A percentile compares a stretch with the other conserved stretches of the same genome.
Evolutionary conservation across 257 asterid species (phyloP).

Genomic region (Primulina tabacum): DNA sequence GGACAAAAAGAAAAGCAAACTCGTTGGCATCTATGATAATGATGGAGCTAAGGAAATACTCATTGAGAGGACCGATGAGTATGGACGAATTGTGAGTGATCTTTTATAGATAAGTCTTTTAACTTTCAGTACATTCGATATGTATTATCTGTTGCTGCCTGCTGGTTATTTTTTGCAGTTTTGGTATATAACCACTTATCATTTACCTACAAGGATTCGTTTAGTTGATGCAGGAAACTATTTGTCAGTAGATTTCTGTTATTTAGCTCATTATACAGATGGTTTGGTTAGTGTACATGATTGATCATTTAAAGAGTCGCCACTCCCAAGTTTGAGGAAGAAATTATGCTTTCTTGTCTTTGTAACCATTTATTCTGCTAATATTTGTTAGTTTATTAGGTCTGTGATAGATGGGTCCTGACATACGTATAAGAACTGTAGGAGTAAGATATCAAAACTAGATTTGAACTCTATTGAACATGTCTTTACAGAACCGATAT

Average conservation of each 20-base stretch:
- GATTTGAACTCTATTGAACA: background rate
- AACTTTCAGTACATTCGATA: background rate
- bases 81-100: conserved; percentile 81
- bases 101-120: conserved; percentile 10
- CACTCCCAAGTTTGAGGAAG: background rate
- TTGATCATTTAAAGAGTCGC: too few species aligned
- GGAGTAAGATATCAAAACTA: background rate
- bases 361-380: background rate
- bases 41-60: conserved; percentile 72
- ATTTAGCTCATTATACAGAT: background rate
- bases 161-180: conserved; percentile 12
- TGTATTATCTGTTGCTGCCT: background rate
- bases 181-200: background rate
- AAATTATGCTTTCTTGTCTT: background rate
- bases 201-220: conserved; percentile 6
- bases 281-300: background rate
- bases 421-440: background rate
- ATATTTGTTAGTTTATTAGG: background rate
- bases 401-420: background rate
- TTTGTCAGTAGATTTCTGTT: background rate
- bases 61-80: conserved; percentile 92
- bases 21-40: conserved; percentile 62
- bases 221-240: background rate
- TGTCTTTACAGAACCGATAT: background rate
- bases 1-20: conserved; percentile 98